Evolutionary conservation across 2,329 filamentous ascomycete species (phyloP).

Genomic region (Colletotrichum sp.): DNA sequence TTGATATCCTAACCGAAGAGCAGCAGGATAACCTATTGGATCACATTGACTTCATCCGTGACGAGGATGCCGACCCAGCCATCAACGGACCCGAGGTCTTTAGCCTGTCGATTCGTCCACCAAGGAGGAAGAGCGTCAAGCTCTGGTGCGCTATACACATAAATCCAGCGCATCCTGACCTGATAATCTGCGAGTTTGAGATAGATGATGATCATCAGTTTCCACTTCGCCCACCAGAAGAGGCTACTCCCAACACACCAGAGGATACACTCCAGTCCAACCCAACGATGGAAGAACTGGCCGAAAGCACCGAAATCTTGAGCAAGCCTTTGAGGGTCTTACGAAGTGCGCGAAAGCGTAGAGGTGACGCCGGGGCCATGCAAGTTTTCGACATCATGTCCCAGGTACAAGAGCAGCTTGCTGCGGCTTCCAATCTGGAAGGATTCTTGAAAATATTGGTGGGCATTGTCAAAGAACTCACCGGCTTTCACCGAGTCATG

Average conservation of each 20-base stretch:
- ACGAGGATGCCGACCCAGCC: slow-evolving; percentile 78
- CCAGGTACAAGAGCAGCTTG: slow-evolving; percentile 87
- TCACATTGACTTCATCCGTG: slow-evolving; percentile 85
- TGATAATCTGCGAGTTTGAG: slow-evolving; percentile 89
- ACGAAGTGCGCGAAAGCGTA: slow-evolving; percentile 74
- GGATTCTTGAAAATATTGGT: slow-evolving; percentile 81
- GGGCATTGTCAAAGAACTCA: slow-evolving; percentile 86
- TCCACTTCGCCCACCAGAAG: slow-evolving; percentile 68
- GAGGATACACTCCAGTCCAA: slow-evolving; percentile 77
- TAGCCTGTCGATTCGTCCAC: slow-evolving; percentile 72
- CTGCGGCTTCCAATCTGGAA: slow-evolving; percentile 72
- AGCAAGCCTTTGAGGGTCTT: slow-evolving; percentile 81
- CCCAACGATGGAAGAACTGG: slow-evolving; percentile 75
- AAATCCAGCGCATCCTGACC: slow-evolving; percentile 67
- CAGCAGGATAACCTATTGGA: slow-evolving; percentile 84
- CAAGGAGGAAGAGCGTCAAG: slow-evolving; percentile 64
- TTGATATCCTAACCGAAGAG: slow-evolving; percentile 84
- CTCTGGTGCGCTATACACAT: slow-evolving; percentile 90
- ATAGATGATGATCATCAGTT: slow-evolving; percentile 76
- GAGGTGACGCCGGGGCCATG: slow-evolving; percentile 83
- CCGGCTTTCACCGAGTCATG: slow-evolving; percentile 91
- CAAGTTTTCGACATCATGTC: slow-evolving; percentile 92
- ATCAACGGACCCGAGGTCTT: slow-evolving; percentile 87
- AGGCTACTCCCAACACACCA: slow-evolving; percentile 65
- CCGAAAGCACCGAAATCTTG: slow-evolving; percentile 75